A percentile compares a stretch with the other conserved stretches of the same genome.
Conservation (phyloP, 2,329 filamentous ascomycete species). For the Lachnellula subtilissima region DNA sequence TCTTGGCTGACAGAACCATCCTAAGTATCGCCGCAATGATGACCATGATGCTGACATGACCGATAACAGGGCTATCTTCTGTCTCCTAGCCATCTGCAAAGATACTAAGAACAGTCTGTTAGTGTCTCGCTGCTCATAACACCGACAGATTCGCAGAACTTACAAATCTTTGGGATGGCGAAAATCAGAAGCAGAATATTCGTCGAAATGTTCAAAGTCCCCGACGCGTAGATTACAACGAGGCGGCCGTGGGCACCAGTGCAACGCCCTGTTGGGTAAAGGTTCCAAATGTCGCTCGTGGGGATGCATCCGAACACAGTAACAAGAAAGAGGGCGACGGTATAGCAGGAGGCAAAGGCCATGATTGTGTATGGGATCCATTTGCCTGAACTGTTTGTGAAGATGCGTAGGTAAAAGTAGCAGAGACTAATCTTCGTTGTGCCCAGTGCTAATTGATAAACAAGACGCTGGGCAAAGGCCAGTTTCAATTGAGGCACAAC, state of each 20-base stretch:
- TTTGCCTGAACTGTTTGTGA: conserved; percentile 5
- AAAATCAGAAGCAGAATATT: conserved; percentile 18
- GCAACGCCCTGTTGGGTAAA: conserved; percentile 6
- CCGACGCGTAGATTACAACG: too few species aligned
- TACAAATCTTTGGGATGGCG: conserved; percentile 19
- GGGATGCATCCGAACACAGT: conserved; percentile 15
- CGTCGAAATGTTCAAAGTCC: conserved; percentile 10
- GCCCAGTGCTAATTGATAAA: conserved; percentile 5
- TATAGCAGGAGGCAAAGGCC: conserved; percentile 1
- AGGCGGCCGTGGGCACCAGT: conserved; percentile 2
- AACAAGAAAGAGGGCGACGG: conserved; percentile 9
- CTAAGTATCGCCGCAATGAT: too few species aligned
- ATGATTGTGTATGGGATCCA: not conserved
- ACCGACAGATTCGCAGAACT: not conserved
- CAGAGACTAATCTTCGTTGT: conserved; percentile 12
- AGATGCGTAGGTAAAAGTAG: conserved; percentile 12
- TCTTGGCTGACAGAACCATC: too few species aligned
- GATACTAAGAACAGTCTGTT: not conserved
- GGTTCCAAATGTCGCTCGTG: conserved; percentile 12
- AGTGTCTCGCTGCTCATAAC: not conserved
- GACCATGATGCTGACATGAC: too few species aligned
- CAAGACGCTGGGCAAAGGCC: conserved; percentile 1
- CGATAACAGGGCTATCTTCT: too few species aligned
- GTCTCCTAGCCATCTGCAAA: too few species aligned
- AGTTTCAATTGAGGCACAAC: not conserved